Percentiles rank a stretch among this genome's conserved stretches.
These are phyloP conservation scores for Tolypocladium sp. DNA, from an alignment of 2,329 filamentous ascomycete species.

Conservation along the genomic window DNA sequence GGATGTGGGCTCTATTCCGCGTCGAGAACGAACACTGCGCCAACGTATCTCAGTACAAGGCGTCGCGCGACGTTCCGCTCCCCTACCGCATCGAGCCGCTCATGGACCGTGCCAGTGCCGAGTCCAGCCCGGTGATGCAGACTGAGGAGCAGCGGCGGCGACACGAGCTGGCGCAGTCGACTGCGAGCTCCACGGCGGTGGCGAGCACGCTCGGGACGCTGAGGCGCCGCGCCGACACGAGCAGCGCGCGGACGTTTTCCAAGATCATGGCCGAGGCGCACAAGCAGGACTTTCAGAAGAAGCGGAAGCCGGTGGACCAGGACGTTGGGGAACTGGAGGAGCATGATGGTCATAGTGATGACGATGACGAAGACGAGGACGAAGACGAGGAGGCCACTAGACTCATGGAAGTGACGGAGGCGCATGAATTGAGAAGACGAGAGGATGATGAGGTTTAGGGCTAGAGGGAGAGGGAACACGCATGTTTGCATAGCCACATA, in stretches of 20 bases:
- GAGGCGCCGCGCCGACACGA: conserved; percentile 22
- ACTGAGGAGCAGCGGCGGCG: conserved; percentile 9
- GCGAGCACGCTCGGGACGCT: conserved; percentile 11
- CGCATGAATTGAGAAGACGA: conserved; percentile 2
- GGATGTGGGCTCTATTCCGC: conserved; percentile 85
- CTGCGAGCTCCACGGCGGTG: conserved; percentile 11
- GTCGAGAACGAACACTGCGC: conserved; percentile 97
- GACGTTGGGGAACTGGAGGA: conserved; percentile 12
- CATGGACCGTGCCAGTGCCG: conserved; percentile 30
- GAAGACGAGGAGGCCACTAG: conserved; percentile 10
- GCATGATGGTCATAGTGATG: conserved; percentile 22
- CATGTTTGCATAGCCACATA: neutral
- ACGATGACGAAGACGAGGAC: conserved; percentile 22
- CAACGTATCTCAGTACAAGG: conserved; percentile 84
- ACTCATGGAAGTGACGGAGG: conserved; percentile 5
- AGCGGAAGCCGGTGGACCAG: conserved; percentile 33
- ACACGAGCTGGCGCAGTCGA: conserved; percentile 3
- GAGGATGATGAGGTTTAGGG: conserved; percentile 10
- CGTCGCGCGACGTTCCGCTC: conserved; percentile 76
- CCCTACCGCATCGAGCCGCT: conserved; percentile 60
- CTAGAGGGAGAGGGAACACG: neutral
- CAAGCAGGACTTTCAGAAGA: conserved; percentile 85
- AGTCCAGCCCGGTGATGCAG: conserved; percentile 11
- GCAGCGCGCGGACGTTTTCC: conserved; percentile 30
- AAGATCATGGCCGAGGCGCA: conserved; percentile 77